A percentile compares a stretch with the other conserved stretches of the same genome.
phyloP scores from a whole-genome alignment of 2,329 filamentous ascomycete species.

The Alternaria atra region DNA sequence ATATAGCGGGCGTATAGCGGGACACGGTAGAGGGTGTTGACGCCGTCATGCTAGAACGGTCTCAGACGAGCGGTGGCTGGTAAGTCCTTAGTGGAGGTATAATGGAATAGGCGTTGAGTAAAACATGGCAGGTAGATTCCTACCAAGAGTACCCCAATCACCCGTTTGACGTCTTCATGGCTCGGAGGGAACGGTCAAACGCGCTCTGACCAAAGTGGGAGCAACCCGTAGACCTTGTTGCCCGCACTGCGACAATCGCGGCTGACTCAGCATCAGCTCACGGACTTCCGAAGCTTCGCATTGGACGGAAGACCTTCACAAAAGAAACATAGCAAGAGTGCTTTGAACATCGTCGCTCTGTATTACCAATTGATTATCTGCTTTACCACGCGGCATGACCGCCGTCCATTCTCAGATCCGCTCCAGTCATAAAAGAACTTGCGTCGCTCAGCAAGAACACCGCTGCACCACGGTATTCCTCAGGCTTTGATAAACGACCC shows the following conservation, averaged over 20 bases:
- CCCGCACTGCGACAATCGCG: not conserved
- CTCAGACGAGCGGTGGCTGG: slow-evolving; percentile 1
- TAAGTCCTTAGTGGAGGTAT: slow-evolving; percentile 2
- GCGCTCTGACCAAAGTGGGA: slow-evolving; percentile 1
- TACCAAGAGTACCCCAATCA: slow-evolving; percentile 23
- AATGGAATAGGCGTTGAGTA: slow-evolving; percentile 5
- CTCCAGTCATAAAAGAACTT: slow-evolving; percentile 53
- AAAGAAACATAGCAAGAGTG: not conserved
- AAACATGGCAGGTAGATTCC: slow-evolving; percentile 9
- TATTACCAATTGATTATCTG: not conserved
- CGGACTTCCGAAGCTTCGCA: slow-evolving; percentile 20
- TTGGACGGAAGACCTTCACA: slow-evolving; percentile 13
- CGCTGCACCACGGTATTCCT: slow-evolving; percentile 50
- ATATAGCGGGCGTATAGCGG: slow-evolving; percentile 58
- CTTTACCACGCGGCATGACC: slow-evolving; percentile 51
- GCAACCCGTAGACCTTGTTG: not conserved
- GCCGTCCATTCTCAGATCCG: slow-evolving; percentile 52
- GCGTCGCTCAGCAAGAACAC: slow-evolving; percentile 53
- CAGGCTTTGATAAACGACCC: slow-evolving; percentile 50
- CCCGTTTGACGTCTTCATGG: slow-evolving; percentile 24
- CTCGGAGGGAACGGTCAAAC: slow-evolving; percentile 6
- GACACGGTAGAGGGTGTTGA: slow-evolving; percentile 45
- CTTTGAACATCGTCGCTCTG: not conserved
- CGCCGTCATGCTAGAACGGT: slow-evolving; percentile 35
- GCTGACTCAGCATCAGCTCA: slow-evolving; percentile 18